A percentile compares a stretch with the other conserved stretches of the same genome.
phyloP scores from a whole-genome alignment of 371 early-diverging fungal species.

The Sporodiniella umbellata region DNA sequence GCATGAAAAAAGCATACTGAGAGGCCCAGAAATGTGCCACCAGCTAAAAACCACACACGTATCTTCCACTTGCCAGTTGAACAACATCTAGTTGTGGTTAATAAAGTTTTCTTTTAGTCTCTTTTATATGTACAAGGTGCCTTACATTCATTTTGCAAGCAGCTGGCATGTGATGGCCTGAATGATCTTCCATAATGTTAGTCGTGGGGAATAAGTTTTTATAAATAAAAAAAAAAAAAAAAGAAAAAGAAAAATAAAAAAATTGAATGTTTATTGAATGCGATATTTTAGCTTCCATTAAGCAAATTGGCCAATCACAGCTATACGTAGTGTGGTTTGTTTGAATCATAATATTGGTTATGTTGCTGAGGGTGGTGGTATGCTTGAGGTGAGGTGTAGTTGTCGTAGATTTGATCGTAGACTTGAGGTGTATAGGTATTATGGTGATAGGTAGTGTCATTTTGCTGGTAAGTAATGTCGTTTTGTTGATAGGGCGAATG shows the following conservation, averaged over 20 bases:
- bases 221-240: slow-evolving; percentile 1
- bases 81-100: slow-evolving; percentile 62
- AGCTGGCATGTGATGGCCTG: slow-evolving; percentile 23
- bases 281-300: background rate
- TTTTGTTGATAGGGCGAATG: background rate
- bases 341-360: background rate
- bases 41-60: slow-evolving; percentile 74
- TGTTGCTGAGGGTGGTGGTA: background rate
- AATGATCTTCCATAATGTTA: slow-evolving; percentile 17
- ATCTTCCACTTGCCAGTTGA: slow-evolving; percentile 76
- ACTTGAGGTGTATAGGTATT: background rate
- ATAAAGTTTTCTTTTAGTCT: too few relatives aligned
- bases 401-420: background rate
- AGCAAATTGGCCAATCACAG: background rate
- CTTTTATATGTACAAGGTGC: background rate
- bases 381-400: background rate
- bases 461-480: too few relatives aligned
- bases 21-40: slow-evolving; percentile 64
- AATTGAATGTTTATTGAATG: background rate
- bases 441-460: background rate
- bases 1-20: slow-evolving; percentile 54
- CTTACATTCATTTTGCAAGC: slow-evolving; percentile 36
- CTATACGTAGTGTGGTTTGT: background rate
- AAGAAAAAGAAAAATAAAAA: background rate
- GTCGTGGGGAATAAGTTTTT: too few relatives aligned